phyloP scores from a whole-genome alignment of 345 rosid species.

The Euphorbia peplus region DNA sequence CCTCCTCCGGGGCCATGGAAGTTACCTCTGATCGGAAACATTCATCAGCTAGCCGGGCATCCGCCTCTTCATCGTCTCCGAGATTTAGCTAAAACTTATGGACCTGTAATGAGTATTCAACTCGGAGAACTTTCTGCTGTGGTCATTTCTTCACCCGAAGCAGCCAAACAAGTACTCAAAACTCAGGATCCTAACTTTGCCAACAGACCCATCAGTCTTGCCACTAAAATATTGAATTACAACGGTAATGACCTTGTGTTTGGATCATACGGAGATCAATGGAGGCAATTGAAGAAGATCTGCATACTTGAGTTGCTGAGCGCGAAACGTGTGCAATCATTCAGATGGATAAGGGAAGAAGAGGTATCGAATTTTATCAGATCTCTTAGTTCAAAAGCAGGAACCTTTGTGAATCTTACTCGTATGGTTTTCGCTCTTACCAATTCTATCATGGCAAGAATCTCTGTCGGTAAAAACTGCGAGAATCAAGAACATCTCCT shows the following conservation, averaged over 20 bases:
- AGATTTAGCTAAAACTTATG: background rate
- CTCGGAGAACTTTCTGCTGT: background rate
- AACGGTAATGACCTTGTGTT: background rate
- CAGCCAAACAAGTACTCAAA: background rate
- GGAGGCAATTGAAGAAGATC: background rate
- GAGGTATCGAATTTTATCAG: slow-evolving; percentile 1
- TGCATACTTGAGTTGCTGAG: background rate
- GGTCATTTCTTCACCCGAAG: background rate
- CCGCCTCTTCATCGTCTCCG: background rate
- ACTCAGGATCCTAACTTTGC: background rate
- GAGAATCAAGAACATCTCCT: slow-evolving; percentile 17
- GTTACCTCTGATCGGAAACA: background rate
- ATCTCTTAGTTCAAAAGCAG: background rate
- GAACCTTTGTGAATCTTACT: slow-evolving; percentile 22
- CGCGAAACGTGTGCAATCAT: background rate
- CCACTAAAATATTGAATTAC: background rate
- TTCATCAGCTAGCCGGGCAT: background rate
- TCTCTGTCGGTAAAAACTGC: slow-evolving; percentile 24
- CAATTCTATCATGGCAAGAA: slow-evolving; percentile 14
- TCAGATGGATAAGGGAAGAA: background rate
- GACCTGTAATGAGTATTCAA: background rate
- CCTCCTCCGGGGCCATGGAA: slow-evolving; percentile 1
- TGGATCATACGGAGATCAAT: background rate
- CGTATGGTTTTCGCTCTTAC: slow-evolving; percentile 7
- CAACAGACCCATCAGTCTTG: background rate